Conservation (phyloP, 352 stramenopile species). For the Pythium biforme region DNA sequence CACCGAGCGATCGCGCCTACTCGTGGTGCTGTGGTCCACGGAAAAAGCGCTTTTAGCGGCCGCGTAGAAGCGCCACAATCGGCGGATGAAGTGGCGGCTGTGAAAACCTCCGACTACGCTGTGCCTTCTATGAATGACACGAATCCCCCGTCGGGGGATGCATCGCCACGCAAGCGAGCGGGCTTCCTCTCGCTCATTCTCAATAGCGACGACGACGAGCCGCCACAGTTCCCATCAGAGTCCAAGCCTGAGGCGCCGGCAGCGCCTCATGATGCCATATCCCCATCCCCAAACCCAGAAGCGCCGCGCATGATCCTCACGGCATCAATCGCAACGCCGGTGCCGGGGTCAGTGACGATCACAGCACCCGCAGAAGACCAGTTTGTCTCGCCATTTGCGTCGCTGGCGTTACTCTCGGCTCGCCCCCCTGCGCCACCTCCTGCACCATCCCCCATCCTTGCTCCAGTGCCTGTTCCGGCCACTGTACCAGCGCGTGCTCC, state of each 20-base stretch:
- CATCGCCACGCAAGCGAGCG: neutral
- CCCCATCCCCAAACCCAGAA: too few species aligned
- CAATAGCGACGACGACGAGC: constrained; percentile 17
- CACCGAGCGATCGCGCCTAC: neutral
- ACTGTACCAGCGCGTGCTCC: neutral
- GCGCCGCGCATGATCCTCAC: neutral
- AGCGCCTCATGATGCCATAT: neutral
- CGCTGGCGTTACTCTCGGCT: neutral
- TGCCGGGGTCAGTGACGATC: neutral
- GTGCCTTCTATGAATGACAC: neutral
- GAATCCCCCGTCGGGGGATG: neutral
- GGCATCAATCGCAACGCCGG: neutral
- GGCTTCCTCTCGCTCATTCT: constrained; percentile 5
- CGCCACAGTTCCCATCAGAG: neutral
- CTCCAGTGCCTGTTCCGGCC: neutral
- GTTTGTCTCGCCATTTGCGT: constrained; percentile 15
- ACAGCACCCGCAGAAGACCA: neutral
- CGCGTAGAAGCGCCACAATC: neutral
- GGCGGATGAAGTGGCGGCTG: neutral
- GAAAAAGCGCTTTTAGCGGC: neutral
- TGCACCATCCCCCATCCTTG: neutral
- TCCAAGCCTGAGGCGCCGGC: too few species aligned
- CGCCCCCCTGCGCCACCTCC: too few species aligned
- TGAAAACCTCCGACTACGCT: neutral
- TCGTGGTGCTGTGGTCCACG: neutral